Evolutionary conservation across 768 basidiomycete species (phyloP).

Genomic region (Pleurotus citrinopileatus): DNA sequence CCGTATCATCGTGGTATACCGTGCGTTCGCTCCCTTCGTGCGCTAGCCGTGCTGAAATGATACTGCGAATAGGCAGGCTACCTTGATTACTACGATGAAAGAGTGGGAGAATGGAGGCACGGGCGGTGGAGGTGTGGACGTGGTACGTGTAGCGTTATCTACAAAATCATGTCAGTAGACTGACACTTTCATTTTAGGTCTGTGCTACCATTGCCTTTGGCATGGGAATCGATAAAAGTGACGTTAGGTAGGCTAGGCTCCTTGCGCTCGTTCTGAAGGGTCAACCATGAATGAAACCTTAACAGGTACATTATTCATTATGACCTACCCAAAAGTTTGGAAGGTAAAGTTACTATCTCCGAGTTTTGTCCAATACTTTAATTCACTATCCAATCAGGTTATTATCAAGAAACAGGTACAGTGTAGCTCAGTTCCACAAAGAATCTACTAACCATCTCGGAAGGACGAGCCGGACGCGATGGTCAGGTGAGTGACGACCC

Average conservation of each 20-base stretch:
- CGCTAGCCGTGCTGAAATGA: neutral
- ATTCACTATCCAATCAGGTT: slow-evolving; percentile 44
- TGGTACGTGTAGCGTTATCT: slow-evolving; percentile 41
- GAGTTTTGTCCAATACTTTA: neutral
- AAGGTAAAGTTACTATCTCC: slow-evolving; percentile 45
- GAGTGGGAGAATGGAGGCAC: slow-evolving; percentile 52
- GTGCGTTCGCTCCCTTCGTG: slow-evolving; percentile 16
- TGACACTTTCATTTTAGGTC: slow-evolving; percentile 38
- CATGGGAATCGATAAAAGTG: slow-evolving; percentile 82
- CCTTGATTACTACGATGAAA: slow-evolving; percentile 59
- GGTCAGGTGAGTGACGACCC: slow-evolving; percentile 45
- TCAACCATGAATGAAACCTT: too few species aligned
- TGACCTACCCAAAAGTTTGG: slow-evolving; percentile 80
- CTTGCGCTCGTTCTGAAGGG: neutral
- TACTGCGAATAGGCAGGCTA: slow-evolving; percentile 38
- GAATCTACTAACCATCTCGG: neutral
- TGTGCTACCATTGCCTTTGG: slow-evolving; percentile 85
- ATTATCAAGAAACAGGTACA: slow-evolving; percentile 84
- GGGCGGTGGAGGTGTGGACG: slow-evolving; percentile 54
- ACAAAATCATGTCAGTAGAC: neutral
- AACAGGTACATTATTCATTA: slow-evolving; percentile 79
- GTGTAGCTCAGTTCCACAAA: neutral
- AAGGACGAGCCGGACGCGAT: slow-evolving; percentile 80
- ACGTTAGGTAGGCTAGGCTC: slow-evolving; percentile 51
- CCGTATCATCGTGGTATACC: slow-evolving; percentile 75